These are phyloP conservation scores for Agrocybe pediades DNA, from an alignment of 768 basidiomycete genomes.

Conservation along the genomic window DNA sequence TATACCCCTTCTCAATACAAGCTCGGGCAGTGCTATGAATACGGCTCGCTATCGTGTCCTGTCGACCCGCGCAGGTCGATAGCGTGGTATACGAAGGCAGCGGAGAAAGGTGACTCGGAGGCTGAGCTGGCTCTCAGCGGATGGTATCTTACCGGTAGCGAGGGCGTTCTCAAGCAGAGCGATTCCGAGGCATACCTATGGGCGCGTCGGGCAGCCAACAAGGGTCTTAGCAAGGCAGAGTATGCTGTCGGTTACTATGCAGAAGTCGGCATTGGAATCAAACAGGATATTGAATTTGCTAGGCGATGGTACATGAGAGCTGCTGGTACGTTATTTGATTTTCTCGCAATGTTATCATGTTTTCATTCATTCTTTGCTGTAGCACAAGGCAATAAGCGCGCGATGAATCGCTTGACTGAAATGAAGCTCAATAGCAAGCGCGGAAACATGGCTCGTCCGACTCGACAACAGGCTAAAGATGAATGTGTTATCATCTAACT, in stretches of 20 bases:
- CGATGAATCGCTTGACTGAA: constrained; percentile 94
- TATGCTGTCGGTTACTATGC: constrained; percentile 99
- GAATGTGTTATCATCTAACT: constrained; percentile 74
- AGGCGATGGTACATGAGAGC: constrained; percentile 99
- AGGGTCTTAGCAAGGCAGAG: constrained; percentile 95
- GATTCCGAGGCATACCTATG: constrained; percentile 99
- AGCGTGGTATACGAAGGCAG: constrained; percentile 98
- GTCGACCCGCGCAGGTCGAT: constrained; percentile 94
- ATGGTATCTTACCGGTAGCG: constrained; percentile 97
- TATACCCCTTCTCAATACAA: constrained; percentile 95
- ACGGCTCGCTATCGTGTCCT: constrained; percentile 84
- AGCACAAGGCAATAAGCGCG: constrained; percentile 99
- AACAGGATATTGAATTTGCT: constrained; percentile 93
- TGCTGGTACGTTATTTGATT: constrained; percentile 66
- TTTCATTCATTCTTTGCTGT: constrained; percentile 5
- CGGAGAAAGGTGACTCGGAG: constrained; percentile 93
- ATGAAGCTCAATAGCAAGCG: constrained; percentile 87
- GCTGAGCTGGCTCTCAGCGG: constrained; percentile 96
- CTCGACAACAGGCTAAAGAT: constrained; percentile 90
- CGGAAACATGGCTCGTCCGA: constrained; percentile 78
- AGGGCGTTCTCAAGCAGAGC: constrained; percentile 95
- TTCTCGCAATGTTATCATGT: neutral
- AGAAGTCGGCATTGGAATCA: constrained; percentile 96
- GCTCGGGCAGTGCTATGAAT: constrained; percentile 94
- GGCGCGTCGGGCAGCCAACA: constrained; percentile 95